Evolutionary conservation across 2,329 filamentous ascomycete genomes (phyloP), one percentile per base, ranked within the genome.

Genomic region (Dactylellina sp.): DNA sequence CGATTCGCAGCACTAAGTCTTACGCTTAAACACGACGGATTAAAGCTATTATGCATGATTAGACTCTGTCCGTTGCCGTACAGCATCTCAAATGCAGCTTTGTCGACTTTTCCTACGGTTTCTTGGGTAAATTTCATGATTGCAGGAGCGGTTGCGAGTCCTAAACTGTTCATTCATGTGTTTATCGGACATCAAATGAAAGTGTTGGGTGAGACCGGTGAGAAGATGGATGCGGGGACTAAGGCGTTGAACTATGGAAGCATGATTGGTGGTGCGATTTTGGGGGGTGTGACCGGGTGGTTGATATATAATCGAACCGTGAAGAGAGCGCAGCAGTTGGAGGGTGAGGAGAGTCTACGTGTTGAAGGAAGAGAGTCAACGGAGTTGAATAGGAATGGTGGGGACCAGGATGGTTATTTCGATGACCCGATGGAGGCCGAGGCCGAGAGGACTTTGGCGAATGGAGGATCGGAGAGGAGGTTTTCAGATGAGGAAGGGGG

Each of bases 51-150:
- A 49, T 89, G 92, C 75, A 96, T 95, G 86, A 95, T 99, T 78
- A 88, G 95, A 28, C 86, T 98, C 76, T 98, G 94, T 79, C 95
- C 95, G 1, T 81, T 99, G 72, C 95, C 95, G 12, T 99, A 96
- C 81, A 95, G 91, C 59, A 84, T 98, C 77, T 93, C 91, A 80
- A 99, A 99, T 80, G 95, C 93, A 56, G 96, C 96, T 74, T 87
- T 99, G 63, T 92, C 92, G 28, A 98, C 95, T 0, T 93, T 99
- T 75, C 93, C 93, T 1, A 96, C 91, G 32, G 91, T 99, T 35
- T 86, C 89, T 22, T 91, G 91, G 42, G 81, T 86, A 72, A 87
- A 87, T 50, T 98, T 96, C 82, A 89, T 89, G 32, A 80, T 93
- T 49, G 94, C 95, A 4, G 98, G 94, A 0, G 89, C 91, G 1